Percentiles rank a stretch among this genome's conserved stretches.
Conservation (phyloP, 2,329 filamentous ascomycete genomes). For the Ophiostoma sp. region DNA sequence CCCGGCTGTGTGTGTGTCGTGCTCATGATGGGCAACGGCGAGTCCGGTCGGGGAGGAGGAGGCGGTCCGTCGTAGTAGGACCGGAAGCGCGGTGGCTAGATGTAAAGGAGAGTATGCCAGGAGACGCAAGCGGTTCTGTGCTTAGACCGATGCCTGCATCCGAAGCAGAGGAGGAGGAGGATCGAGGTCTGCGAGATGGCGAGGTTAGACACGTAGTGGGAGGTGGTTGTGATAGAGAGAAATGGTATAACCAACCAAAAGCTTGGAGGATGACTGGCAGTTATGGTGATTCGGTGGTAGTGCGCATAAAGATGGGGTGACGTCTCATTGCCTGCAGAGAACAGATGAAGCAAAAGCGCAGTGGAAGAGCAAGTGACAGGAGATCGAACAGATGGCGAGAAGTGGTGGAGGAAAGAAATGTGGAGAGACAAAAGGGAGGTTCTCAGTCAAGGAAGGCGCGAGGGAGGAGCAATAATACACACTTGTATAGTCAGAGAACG, state of each 20-base stretch:
- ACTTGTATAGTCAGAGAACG: neutral
- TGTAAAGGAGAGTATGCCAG: slow-evolving; percentile 4
- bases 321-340: slow-evolving; percentile 13
- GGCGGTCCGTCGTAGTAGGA: neutral
- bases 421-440: slow-evolving; percentile 5
- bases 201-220: neutral
- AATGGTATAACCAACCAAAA: neutral
- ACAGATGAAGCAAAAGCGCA: slow-evolving; percentile 10
- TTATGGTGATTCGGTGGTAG: neutral
- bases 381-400: neutral
- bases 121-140: neutral
- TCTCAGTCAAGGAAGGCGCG: neutral
- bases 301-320: slow-evolving; percentile 7
- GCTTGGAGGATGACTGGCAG: neutral
- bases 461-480: neutral
- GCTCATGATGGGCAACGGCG: slow-evolving; percentile 26
- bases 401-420: neutral
- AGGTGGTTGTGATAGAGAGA: neutral
- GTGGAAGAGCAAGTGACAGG: neutral
- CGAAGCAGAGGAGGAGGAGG: neutral
- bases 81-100: neutral
- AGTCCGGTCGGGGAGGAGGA: neutral
- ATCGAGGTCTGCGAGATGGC: neutral
- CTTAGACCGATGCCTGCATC: slow-evolving; percentile 8
- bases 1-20: slow-evolving; percentile 26